Conservation (phyloP, 176 grass and related monocot genomes). For the Areca catechu region DNA sequence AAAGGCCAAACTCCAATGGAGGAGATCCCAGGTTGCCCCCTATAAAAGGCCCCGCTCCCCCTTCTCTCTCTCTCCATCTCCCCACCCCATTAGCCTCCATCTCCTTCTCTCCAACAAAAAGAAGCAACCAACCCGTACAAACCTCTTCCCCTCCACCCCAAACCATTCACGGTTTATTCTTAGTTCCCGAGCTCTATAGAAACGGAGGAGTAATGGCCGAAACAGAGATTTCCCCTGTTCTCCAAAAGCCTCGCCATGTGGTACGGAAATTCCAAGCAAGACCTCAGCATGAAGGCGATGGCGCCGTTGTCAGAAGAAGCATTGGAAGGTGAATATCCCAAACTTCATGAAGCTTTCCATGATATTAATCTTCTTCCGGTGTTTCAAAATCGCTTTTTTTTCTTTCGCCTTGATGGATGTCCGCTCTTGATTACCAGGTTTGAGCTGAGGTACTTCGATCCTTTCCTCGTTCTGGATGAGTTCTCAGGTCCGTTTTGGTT, state of each 20-base stretch:
- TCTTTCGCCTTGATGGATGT: background rate
- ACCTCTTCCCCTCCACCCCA: too few species aligned
- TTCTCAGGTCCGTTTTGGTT: slow-evolving; percentile 57
- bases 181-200: too few species aligned
- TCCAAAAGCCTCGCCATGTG: slow-evolving; percentile 55
- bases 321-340: slow-evolving; percentile 59
- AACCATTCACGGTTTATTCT: too few species aligned
- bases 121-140: too few species aligned
- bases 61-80: too few species aligned
- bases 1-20: too few species aligned
- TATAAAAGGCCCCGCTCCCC: too few species aligned
- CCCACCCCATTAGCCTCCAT: too few species aligned
- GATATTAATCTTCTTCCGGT: background rate
- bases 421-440: slow-evolving; percentile 39
- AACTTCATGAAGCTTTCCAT: background rate
- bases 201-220: too few species aligned
- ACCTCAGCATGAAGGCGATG: slow-evolving; percentile 73
- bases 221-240: too few species aligned
- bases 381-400: background rate
- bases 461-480: slow-evolving; percentile 86
- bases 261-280: slow-evolving; percentile 62
- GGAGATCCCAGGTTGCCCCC: too few species aligned
- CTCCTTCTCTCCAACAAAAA: too few species aligned
- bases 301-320: slow-evolving; percentile 87
- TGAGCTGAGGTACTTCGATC: slow-evolving; percentile 88